Base-by-base conservation (phyloP, 768 basidiomycete species). In the Boletus speciosus region DNA sequence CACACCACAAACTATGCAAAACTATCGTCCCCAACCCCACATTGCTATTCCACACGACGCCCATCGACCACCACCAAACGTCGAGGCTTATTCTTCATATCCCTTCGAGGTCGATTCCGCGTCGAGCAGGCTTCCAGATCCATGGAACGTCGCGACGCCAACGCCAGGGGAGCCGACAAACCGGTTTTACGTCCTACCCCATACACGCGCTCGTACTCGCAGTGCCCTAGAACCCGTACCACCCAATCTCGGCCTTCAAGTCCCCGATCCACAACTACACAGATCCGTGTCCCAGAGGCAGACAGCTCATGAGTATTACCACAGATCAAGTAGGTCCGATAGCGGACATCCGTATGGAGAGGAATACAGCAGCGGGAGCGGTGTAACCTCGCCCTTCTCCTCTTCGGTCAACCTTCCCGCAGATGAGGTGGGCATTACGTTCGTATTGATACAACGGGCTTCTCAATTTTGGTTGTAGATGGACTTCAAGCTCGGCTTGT, bases 221-320 rank as follows among this genome's bases (percentile, higher is more conserved):
- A 80, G 76, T 59, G 69, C 68, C n/a, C 59, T 71, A 21, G 68
- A 73, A 46, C 56, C 55, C 5, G 58, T 61, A 7, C 53, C 61
- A 35, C 54, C 65, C 8, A 61, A 65, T 8, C 65, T 80, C 16
- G 56, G 74, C 6, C 81, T 83, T 27, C 61, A 45, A 46, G 47
- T 32, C 56, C 80, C 83, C 25, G 80, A 85, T 44, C 78, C 82
- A 12, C 77, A 80, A 56, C 55, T 82, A 29, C 72, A 77, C 53
- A 78, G 80, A 49, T 75, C 80, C 16, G 59, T 67, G 6, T 82
- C 81, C 12, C 66, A 71, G 27, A 55, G 67, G 67, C 60, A 65
- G 47, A 57, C 67, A 48, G 52, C 63, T 50, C 41, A 66, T 55
- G 56, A 64, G 57, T 49, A 66, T 58, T 48, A 68, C 9, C 75